Evolutionary conservation across 1,284 basidiomycete genomes (phyloP), one percentile per base, ranked within the genome.

Genomic region (Inonotus hispidus): DNA sequence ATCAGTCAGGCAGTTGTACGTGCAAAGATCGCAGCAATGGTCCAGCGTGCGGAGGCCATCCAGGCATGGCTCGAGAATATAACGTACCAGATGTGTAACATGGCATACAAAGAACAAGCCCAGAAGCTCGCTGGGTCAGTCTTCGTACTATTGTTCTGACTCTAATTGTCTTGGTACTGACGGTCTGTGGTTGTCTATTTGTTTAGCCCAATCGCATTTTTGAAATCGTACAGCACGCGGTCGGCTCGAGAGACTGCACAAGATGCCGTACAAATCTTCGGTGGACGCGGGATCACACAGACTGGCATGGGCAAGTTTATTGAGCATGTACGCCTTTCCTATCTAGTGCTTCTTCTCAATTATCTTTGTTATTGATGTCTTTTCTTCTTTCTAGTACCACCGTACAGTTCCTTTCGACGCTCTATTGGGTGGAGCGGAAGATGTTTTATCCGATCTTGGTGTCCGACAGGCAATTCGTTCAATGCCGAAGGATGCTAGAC

Each of bases 71-170:
- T 96, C 27, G 95, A 98, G 76, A 89, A 84, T 69, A 77, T 96
- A 64, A 95, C 93, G 0, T 86, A 88, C 72, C 94, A 96, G 74
- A 96, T 96, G 94, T 86, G 82, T 71, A 87, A 94, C 68, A 94
- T 94, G 92, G 83, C 69, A 23, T 77, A 77, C 63, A 76, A 75
- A 65, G 71, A 76, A 61, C 75, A 77, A 61, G 74, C 76, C 6
- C 65, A 70, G 64, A 70, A 73, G 49, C 72, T 79, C 25, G 78
- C 77, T 19, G 78, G 77, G 64, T 74, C 63, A 11, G 62, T 59
- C 23, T 6, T n/a, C 4, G n/a, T n/a, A n/a, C 41, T 4, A 14
- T 43, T 21, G 41, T n/a, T 21, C 41, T 21, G 6, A 14, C 16
- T 43, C 16, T 1, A n/a, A 35, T 10, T 49, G 46, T 2, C 6